Base-by-base conservation (phyloP, 345 rosid species). In the Punica granatum region DNA sequence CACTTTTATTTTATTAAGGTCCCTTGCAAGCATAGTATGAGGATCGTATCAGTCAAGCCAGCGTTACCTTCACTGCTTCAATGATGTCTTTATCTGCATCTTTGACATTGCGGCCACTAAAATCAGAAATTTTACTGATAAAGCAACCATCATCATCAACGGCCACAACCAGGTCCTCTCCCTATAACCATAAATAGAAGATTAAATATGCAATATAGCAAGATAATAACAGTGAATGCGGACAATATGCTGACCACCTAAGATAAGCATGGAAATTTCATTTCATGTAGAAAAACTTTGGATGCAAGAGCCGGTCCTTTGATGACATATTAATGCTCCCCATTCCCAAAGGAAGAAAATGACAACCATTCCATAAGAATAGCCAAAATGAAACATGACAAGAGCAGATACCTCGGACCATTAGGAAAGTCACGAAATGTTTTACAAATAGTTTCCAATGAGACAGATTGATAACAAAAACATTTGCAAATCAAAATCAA, bases 121-220 rank as follows among this genome's bases (percentile, higher is more conserved):
- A 94, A 64, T 89, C 92, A 18, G 90, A 63, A 73, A 94, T 80
- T 77, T 82, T 91, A 69, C 76, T 88, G 56, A 86, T 85, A 76
- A 94, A 94, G 72, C 70, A 83, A 54, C 99, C 99, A 79, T 94
- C 99, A 63, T 92, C 98, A 74, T 94, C 99, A 75, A 94, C 99
- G 25, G 97, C 88, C 59, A 94, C 98, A 31, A 88, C 77, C 76
- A 94, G 74, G 67, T 78, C 81, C 68, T 88, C 98, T 10, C 92
- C 97, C 98, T 91, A 73, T 61, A 72, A 59, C 28, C 67, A 70
- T 39, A 18, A 43, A 67, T 67, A 48, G 10, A 36, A 21, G 16
- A 54, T 23, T 53, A 53, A 73, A 37, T 26, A 68, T 23, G 35
- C 3, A 21, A 33, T 21, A 59, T 7, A 63, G 48, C 42, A 51